Base-by-base conservation (phyloP, 129 eudicot genomes). In the Lonicera japonica region DNA sequence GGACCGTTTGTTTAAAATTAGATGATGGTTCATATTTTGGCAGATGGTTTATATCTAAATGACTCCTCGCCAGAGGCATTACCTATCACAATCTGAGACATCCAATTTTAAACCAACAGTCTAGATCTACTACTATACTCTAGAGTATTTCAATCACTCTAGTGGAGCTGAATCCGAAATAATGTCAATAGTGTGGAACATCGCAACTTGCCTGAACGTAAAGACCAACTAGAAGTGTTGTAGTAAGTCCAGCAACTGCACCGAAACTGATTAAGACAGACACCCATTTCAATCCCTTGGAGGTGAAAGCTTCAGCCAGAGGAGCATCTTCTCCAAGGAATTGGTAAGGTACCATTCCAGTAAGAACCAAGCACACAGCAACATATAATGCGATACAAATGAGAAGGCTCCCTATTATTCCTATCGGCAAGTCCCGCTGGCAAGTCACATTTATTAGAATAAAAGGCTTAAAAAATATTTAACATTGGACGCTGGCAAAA, bases 171-270 rank as follows among this genome's bases (percentile, higher is more conserved):
- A 4, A 38, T 38, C 43, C 43, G 13, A 8, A 43, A 43, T 43
- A 2, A 43, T 43, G 50, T 6, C 50, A 43, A 14, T 14, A 43
- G 50, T 3, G 3, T 43, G 16, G 14, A 43, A 29, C 2, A 1
- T 29, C 6, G 13, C 21, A 1, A 2, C 58, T 65, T 71, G 85
- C 99, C 99, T 94, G 99, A 74, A 94, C 99, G 54, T 94, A 94
- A 29, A 94, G 94, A 58, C 99, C 99, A 74, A 88, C 96, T 47
- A 94, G 63, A 45, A 94, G 92, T 62, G 96, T 85, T 9, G 99
- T 94, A 10, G 99, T 88, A 65, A 94, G 95, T 60, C 99, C 99
- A 65, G 96, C 95, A 70, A 94, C 87, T 29, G 96, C 95, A 67
- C 99, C 99, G 64, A 88, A 54, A 68, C 99, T 92, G 77, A 94